Percentiles rank a stretch among this genome's conserved stretches.
Evolutionary conservation across 2,329 filamentous ascomycete genomes (phyloP).

Genomic region (Diatrype stigma): DNA sequence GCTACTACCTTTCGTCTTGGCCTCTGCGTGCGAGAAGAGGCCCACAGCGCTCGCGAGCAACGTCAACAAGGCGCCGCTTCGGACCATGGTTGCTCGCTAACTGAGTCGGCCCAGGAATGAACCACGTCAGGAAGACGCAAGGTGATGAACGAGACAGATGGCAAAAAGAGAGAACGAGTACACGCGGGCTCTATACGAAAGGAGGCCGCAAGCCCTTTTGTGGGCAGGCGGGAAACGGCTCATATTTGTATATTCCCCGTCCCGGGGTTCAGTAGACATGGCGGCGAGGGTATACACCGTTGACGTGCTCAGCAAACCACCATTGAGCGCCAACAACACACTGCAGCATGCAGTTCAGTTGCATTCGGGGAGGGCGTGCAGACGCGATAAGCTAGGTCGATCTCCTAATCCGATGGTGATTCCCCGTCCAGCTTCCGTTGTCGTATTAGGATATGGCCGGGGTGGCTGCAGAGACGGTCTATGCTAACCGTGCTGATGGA

Average conservation of each 20-base stretch:
- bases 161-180: conserved; percentile 9
- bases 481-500: too few relatives aligned
- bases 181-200: conserved; percentile 3
- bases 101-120: conserved; percentile 1
- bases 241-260: conserved; percentile 15
- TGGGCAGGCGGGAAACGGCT: conserved; percentile 5
- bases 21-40: conserved; percentile 16
- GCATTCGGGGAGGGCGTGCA: conserved; percentile 7
- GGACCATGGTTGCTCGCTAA: conserved; percentile 22
- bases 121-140: conserved; percentile 6
- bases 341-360: conserved; percentile 10
- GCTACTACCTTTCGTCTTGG: conserved; percentile 13
- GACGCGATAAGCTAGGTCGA: conserved; percentile 12
- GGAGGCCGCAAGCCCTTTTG: conserved; percentile 2
- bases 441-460: conserved; percentile 14
- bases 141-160: conserved; percentile 5
- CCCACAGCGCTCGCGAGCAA: conserved; percentile 21
- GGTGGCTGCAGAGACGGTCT: not conserved
- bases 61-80: conserved; percentile 19
- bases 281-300: not conserved
- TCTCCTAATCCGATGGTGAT: conserved; percentile 5
- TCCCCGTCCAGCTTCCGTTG: conserved; percentile 17
- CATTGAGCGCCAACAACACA: not conserved
- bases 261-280: not conserved
- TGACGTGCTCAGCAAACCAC: not conserved